Evolutionary conservation across 2,329 filamentous ascomycete genomes (phyloP), one percentile per base, ranked within the genome.

Genomic region (Claviceps maximensis): DNA sequence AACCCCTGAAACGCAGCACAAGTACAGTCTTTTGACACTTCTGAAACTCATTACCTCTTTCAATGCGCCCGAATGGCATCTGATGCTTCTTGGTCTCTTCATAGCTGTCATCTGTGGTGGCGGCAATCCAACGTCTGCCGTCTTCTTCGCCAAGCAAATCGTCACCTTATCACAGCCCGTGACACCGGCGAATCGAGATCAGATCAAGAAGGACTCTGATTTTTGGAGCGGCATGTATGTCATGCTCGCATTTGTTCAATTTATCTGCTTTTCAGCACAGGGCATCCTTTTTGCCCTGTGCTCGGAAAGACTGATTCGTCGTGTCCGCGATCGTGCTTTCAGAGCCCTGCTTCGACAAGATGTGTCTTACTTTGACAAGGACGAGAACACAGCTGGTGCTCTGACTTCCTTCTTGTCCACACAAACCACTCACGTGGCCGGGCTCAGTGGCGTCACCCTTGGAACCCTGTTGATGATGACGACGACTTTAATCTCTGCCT

Each of bases 181-280:
- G 21, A 79, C 74, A 27, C 67, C 70, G 17, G 67, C 59, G 38
- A 74, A 75, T 65, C 79, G 73, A 44, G 68, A 64, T 31, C 68
- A 80, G 52, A 75, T 94, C 51, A 79, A 84, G 58, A 73, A 76
- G 19, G 79, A 91, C 55, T 83, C 86, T 21, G 81, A 89, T 63
- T 95, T 95, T 66, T 96, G 89, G 89, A 83, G 82, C 53, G 71
- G 83, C 61, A 95, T 95, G 89, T 95, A 85, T 67, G 76, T 90
- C 58, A 89, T 95, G 78, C 75, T 96, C 52, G 89, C 82, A 2
- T 68, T 89, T 52, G 80, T 86, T 10, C 80, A 86, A 63, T 79
- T 94, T 55, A 66, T 90, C 52, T 75, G 83, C 6, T 89, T 86
- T 60, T 67, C 77, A 21, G 67, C 71, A 6, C 86, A 91, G 62